phyloP scores from a whole-genome alignment of 1,284 basidiomycete genomes.

The Cutaneotrichosporon spelunceum region DNA sequence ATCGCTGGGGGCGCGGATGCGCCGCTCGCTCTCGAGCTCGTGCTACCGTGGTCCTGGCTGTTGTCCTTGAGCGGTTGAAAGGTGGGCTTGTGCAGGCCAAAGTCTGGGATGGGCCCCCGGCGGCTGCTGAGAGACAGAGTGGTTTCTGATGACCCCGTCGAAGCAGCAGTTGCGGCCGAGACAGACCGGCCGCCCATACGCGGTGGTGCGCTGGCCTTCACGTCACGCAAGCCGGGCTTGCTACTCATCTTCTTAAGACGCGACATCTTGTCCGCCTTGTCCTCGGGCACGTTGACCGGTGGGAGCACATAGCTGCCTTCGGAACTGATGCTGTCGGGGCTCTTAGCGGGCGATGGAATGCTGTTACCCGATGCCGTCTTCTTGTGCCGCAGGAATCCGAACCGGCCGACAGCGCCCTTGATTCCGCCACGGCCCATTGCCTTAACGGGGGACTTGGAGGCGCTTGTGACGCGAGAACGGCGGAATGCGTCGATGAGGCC shows the following conservation, averaged over 20 bases:
- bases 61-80: slow-evolving; percentile 21
- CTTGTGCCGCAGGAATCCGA: slow-evolving; percentile 16
- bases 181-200: neutral
- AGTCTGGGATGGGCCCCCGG: slow-evolving; percentile 10
- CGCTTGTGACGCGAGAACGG: neutral
- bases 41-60: slow-evolving; percentile 3
- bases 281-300: neutral
- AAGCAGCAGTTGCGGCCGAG: neutral
- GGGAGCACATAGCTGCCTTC: slow-evolving; percentile 9
- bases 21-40: neutral
- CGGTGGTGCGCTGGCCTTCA: neutral
- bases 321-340: slow-evolving; percentile 1
- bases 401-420: slow-evolving; percentile 8
- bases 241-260: neutral
- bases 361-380: neutral
- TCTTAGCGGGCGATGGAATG: neutral
- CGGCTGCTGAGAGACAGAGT: neutral
- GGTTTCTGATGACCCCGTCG: neutral
- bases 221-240: neutral
- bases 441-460: slow-evolving; percentile 7
- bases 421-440: neutral
- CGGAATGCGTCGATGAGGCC: slow-evolving; percentile 6
- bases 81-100: slow-evolving; percentile 11
- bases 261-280: neutral
- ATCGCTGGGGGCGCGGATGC: slow-evolving; percentile 2